Conservation (phyloP, 176 grass and related monocot species). For the Saccharum spontaneum region DNA sequence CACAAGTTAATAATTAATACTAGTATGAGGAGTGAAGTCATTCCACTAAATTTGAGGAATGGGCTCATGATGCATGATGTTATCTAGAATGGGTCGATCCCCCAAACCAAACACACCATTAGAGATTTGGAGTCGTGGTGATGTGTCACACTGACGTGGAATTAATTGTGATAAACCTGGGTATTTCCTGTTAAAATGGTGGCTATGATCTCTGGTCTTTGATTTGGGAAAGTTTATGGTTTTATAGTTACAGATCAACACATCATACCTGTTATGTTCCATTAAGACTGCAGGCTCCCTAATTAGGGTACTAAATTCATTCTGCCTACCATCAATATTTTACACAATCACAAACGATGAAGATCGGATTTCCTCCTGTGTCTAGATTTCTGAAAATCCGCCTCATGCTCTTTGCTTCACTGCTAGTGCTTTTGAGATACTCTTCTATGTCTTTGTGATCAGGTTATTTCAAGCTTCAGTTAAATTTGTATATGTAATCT, state of each 20-base stretch:
- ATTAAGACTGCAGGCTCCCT: conserved; percentile 2
- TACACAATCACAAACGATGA: not conserved
- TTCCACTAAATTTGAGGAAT: not conserved
- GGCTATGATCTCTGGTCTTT: not conserved
- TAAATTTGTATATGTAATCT: conserved; percentile 27
- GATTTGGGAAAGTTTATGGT: not conserved
- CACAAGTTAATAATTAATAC: not conserved
- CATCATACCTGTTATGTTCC: conserved; percentile 15
- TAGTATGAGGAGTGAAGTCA: not conserved
- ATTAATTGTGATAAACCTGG: not conserved
- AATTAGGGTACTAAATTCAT: conserved; percentile 26
- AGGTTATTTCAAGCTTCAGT: conserved; percentile 15
- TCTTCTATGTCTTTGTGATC: not conserved
- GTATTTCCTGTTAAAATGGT: not conserved
- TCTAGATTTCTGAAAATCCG: conserved; percentile 3
- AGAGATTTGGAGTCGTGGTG: not conserved
- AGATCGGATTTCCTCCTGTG: not conserved
- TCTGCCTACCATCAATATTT: not conserved
- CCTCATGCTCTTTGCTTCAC: not conserved
- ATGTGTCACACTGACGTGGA: not conserved
- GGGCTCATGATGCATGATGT: not conserved
- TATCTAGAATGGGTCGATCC: not conserved
- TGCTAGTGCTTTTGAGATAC: conserved; percentile 2
- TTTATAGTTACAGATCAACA: not conserved
- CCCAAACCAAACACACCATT: not conserved